phyloP scores from a whole-genome alignment of 129 eudicot genomes.

The Artemisia annua region DNA sequence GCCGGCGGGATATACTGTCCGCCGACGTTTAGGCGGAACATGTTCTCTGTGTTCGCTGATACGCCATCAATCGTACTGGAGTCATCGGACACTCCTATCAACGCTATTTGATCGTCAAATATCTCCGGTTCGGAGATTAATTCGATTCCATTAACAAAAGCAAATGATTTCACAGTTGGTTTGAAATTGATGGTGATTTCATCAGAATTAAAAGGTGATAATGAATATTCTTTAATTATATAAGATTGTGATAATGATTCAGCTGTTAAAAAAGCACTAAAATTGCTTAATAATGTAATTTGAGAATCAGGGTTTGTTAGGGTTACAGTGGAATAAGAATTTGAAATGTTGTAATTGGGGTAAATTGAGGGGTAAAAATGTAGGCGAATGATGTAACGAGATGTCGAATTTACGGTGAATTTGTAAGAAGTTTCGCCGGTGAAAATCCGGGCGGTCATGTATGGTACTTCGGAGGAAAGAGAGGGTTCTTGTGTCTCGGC shows the following conservation, averaged over 20 bases:
- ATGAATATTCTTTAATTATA: slow-evolving; percentile 51
- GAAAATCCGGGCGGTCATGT: slow-evolving; percentile 71
- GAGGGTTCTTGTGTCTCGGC: slow-evolving; percentile 60
- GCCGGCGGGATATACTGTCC: slow-evolving; percentile 57
- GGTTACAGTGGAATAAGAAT: slow-evolving; percentile 46
- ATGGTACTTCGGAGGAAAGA: slow-evolving; percentile 53
- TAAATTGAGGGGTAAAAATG: slow-evolving; percentile 74
- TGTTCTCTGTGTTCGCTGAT: slow-evolving; percentile 33
- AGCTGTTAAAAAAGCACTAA: slow-evolving; percentile 62
- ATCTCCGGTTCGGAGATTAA: slow-evolving; percentile 46
- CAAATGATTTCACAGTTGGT: slow-evolving; percentile 55
- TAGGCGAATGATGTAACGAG: slow-evolving; percentile 50
- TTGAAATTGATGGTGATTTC: slow-evolving; percentile 42
- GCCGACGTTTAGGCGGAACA: slow-evolving; percentile 73
- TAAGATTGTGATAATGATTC: slow-evolving; percentile 69
- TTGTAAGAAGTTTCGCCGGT: slow-evolving; percentile 53
- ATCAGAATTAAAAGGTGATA: slow-evolving; percentile 38
- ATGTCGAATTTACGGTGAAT: slow-evolving; percentile 42
- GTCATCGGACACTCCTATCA: slow-evolving; percentile 44
- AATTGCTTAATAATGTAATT: slow-evolving; percentile 56
- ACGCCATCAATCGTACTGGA: slow-evolving; percentile 33
- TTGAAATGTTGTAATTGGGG: slow-evolving; percentile 47
- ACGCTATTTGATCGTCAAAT: slow-evolving; percentile 40
- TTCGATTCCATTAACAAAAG: slow-evolving; percentile 76
- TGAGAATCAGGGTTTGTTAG: slow-evolving; percentile 31